Conservation (phyloP, 805 yeast genomes). For the Teunomyces atbi region DNA sequence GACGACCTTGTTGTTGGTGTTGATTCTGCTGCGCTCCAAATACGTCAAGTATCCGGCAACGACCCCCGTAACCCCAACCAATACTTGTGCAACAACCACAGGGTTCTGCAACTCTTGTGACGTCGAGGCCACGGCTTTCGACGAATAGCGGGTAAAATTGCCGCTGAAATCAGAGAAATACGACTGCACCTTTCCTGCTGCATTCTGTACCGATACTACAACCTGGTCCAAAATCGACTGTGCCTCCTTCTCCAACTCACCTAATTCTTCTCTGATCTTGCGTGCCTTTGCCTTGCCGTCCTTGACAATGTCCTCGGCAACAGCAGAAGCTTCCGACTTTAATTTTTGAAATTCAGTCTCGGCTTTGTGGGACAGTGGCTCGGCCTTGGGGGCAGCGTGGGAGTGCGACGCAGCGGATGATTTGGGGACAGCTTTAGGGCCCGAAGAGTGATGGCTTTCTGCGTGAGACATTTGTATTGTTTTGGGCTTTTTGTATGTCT, state of each 20-base stretch:
- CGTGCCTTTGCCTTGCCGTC: conserved; percentile 15
- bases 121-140: conserved; percentile 5
- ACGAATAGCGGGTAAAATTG: background rate
- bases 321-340: conserved; percentile 20
- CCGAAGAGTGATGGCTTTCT: no score
- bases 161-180: conserved; percentile 13
- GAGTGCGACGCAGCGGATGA: no score
- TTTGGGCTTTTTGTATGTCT: background rate
- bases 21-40: conserved; percentile 50
- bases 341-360: conserved; percentile 23
- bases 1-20: conserved; percentile 43
- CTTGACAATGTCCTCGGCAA: conserved; percentile 17
- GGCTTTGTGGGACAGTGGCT: conserved; percentile 19
- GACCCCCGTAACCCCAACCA: conserved; percentile 47
- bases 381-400: background rate
- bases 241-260: conserved; percentile 21
- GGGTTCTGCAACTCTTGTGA: conserved; percentile 57
- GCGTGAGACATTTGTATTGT: background rate
- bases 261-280: conserved; percentile 8
- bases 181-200: conserved; percentile 11
- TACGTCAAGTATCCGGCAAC: conserved; percentile 50
- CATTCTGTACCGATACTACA: conserved; percentile 15
- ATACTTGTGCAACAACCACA: conserved; percentile 53
- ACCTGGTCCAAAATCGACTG: conserved; percentile 18
- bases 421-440: no score